Evolutionary conservation across 768 basidiomycete genomes (phyloP), one percentile per base, ranked within the genome.

Genomic region (Boletus vinaceobasis): DNA sequence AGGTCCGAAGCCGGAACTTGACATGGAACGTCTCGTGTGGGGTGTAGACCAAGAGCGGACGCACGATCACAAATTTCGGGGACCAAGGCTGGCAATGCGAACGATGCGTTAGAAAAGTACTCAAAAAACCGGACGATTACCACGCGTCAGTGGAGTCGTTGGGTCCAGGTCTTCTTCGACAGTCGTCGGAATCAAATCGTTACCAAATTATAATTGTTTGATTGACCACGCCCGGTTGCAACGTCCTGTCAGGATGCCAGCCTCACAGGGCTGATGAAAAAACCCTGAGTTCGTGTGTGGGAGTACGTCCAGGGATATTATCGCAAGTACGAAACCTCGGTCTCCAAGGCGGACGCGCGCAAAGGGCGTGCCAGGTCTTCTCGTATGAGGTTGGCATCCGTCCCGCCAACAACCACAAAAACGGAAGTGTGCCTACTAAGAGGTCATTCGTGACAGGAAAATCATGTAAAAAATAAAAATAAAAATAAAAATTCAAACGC

Each of bases 301-400:
- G 36, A 45, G 55, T 42, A 50, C 59, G 45, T 53, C 47, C 52
- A 55, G 44, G 48, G 53, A 58, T 52, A 46, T 47, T 15, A 35
- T 33, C 29, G 6, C 42, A 38, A 52, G 50, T 46, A 56, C 56
- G 59, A 63, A 59, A 63, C 47, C 33, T 60, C 49, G 62, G 57
- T 17, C 36, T 55, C 48, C 42, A 56, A 59, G 53, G 47, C 56
- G 50, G 58, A 56, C 67, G 61, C 54, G 49, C 63, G 60, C 67
- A 68, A 69, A 61, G 56, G 65, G 67, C 68, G 61, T 68, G 67
- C 60, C 47, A 54, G 38, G 42, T 37, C 60, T 64, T 52, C 59
- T 54, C 43, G n/a, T 57, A 58, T 59, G 53, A 21, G 17, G 49
- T 48, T 55, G 54, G 54, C 64, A 48, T 53, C 33, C 59, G 33